These are phyloP conservation scores for Helotiales sp. DNA, from an alignment of 2,329 filamentous ascomycete genomes.

Conservation along the genomic window DNA sequence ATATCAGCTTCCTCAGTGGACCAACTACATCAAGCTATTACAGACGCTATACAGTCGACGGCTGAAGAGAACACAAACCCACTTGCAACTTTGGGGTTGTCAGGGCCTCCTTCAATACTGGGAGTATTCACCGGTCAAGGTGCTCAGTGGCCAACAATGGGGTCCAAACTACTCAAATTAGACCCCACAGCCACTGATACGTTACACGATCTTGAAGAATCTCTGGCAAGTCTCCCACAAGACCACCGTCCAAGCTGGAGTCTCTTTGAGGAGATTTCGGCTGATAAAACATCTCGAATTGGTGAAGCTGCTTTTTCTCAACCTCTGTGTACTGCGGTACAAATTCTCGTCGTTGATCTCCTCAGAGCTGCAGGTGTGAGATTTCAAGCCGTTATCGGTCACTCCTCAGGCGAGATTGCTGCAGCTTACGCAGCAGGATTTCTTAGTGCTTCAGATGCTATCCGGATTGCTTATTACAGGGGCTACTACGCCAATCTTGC, in stretches of 20 bases:
- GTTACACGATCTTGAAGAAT: constrained; percentile 25
- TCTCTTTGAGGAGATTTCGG: constrained; percentile 20
- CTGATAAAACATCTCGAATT: constrained; percentile 17
- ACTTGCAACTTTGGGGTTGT: neutral
- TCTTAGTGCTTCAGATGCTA: constrained; percentile 35
- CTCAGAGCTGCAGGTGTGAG: constrained; percentile 42
- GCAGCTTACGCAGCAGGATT: constrained; percentile 44
- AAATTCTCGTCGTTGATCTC: constrained; percentile 45
- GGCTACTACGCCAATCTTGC: constrained; percentile 33
- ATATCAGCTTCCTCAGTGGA: no score
- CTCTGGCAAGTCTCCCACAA: constrained; percentile 28
- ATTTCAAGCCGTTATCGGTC: constrained; percentile 42
- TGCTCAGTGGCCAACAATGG: constrained; percentile 28
- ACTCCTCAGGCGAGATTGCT: constrained; percentile 49
- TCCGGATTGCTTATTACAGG: constrained; percentile 46
- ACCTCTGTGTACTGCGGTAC: constrained; percentile 47
- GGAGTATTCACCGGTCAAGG: constrained; percentile 29
- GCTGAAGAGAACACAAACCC: no score
- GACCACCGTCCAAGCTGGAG: constrained; percentile 18
- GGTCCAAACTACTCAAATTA: constrained; percentile 16
- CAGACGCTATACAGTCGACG: no score
- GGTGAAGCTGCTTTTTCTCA: constrained; percentile 35
- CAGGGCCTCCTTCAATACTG: constrained; percentile 2
- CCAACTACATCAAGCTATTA: no score
- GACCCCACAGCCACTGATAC: neutral